phyloP scores from a whole-genome alignment of 176 grass and related monocot genomes.

The Eremochloa ophiuroides region DNA sequence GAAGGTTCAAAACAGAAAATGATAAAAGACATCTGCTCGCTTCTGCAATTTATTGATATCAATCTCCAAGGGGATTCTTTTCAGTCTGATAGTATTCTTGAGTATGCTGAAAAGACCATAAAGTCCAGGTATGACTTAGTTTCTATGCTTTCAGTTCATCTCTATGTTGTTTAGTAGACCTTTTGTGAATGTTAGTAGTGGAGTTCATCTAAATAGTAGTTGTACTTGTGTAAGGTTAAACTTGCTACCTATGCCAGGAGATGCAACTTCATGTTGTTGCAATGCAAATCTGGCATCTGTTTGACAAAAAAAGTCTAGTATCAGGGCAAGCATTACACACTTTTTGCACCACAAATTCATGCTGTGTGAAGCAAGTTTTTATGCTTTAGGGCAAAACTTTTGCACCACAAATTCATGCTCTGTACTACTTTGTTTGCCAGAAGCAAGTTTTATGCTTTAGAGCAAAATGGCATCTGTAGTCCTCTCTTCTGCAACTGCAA shows the following conservation, averaged over 20 bases:
- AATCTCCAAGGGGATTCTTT: conserved; percentile 80
- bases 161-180: neutral
- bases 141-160: neutral
- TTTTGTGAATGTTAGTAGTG: neutral
- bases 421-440: neutral
- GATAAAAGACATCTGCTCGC: conserved; percentile 80
- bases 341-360: neutral
- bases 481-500: neutral
- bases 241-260: neutral
- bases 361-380: neutral
- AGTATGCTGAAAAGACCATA: conserved; percentile 78
- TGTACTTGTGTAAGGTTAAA: neutral
- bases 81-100: conserved; percentile 57
- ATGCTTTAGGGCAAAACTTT: neutral
- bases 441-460: conserved; percentile 13
- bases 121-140: conserved; percentile 66
- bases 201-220: neutral
- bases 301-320: neutral
- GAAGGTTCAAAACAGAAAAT: conserved; percentile 82
- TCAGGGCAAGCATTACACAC: neutral
- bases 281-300: neutral
- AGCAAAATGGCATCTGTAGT: neutral
- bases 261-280: neutral
- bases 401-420: no score
- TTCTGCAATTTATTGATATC: conserved; percentile 94